Base-by-base conservation (phyloP, 495 filamentous ascomycete species). In the Pyrenula aspistea region DNA sequence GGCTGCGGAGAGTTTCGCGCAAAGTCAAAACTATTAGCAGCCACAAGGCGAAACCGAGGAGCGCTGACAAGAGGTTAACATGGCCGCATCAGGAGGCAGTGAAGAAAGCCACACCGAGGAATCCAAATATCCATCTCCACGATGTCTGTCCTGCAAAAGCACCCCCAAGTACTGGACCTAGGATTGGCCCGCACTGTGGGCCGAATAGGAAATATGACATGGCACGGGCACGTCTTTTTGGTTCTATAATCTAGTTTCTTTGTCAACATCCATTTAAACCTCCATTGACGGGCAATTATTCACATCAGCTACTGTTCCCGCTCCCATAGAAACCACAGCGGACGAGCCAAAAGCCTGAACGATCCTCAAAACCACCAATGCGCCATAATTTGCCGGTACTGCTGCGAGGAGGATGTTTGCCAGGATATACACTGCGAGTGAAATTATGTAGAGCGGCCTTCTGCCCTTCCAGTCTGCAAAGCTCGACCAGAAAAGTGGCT, bases 101-200 rank as follows among this genome's bases (percentile, higher is more conserved):
- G 22, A 12, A 19, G 25, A 10, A 47, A 48, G 1, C 51, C 55
- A 51, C 60, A 63, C 64, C 62, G 10, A 70, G 57, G 53, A 68
- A 68, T n/a, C 64, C 66, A 58, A 70, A 70, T 10, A 61, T 62
- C 67, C 67, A 70, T 53, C 67, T 56, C 67, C 67, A 70, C 12
- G 25, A 36, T 22, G 56, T 21, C 0, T 36, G n/a, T 2, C 61
- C 59, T 4, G 67, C 59, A 47, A 70, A 60, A 36, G 56, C 55
- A 22, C 67, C 67, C n/a, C 67, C 67, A n/a, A 70, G 25, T 2
- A 70, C 36, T 20, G 67, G 66, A 2, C 67, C 67, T 2, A 70
- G 50, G 23, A 70, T 57, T 1, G 67, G 67, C n/a, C 67, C 67
- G n/a, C 59, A 57, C 56, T 70, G 66, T 2, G 67, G 67, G 0